These are phyloP conservation scores for Suillus brevipes DNA, from an alignment of 768 basidiomycete genomes.

Conservation along the genomic window DNA sequence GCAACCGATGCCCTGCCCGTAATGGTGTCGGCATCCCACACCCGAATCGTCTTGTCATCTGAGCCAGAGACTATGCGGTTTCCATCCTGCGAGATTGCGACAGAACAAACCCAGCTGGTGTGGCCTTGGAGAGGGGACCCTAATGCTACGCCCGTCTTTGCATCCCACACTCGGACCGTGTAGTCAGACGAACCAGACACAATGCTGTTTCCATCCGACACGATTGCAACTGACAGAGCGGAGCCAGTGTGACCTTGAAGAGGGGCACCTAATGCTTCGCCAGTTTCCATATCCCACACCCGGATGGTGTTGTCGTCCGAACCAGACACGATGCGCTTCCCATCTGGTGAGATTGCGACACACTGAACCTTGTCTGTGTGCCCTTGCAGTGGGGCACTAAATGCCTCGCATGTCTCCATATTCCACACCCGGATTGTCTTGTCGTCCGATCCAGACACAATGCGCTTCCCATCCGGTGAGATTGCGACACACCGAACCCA, in stretches of 20 bases:
- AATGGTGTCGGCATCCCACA: neutral
- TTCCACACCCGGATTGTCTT: slow-evolving; percentile 4
- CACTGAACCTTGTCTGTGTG: slow-evolving; percentile 3
- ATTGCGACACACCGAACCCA: neutral
- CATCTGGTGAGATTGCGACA: slow-evolving; percentile 13
- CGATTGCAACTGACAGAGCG: neutral
- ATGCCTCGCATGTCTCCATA: neutral
- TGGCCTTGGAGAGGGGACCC: slow-evolving; percentile 6
- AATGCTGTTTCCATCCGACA: slow-evolving; percentile 1
- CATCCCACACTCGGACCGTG: slow-evolving; percentile 6
- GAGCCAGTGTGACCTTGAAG: neutral
- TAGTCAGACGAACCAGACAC: slow-evolving; percentile 7
- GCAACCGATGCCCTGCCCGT: neutral
- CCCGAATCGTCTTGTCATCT: neutral
- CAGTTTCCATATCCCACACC: slow-evolving; percentile 15
- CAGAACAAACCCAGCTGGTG: neutral
- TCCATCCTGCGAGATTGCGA: neutral
- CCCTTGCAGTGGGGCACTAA: neutral
- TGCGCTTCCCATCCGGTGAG: neutral
- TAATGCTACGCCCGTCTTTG: neutral
- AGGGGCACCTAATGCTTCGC: neutral
- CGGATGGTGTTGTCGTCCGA: neutral
- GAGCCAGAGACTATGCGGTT: neutral
- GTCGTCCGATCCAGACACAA: slow-evolving; percentile 7
- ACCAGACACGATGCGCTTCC: slow-evolving; percentile 1